These are phyloP conservation scores for Neofusicoccum kwambonambiense DNA, from an alignment of 2,329 filamentous ascomycete genomes.

Conservation along the genomic window DNA sequence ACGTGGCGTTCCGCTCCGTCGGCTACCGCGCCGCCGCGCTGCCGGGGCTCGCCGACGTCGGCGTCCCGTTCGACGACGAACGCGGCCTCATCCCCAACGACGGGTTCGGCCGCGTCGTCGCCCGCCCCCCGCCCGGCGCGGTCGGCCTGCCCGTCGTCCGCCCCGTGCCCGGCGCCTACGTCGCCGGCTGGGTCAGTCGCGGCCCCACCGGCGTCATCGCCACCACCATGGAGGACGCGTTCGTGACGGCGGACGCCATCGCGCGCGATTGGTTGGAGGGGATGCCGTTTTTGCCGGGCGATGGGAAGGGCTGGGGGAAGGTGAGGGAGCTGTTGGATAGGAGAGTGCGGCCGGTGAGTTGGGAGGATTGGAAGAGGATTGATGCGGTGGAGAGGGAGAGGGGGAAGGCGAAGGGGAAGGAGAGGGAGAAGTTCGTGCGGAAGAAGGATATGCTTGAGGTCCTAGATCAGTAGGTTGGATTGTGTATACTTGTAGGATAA, in stretches of 20 bases:
- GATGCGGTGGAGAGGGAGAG: conserved; percentile 71
- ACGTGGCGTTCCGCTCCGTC: conserved; percentile 86
- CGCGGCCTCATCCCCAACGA: conserved; percentile 83
- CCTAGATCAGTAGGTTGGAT: conserved; percentile 26
- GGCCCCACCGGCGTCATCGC: conserved; percentile 95
- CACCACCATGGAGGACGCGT: conserved; percentile 93
- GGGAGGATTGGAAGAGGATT: conserved; percentile 84
- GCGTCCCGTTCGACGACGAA: conserved; percentile 72
- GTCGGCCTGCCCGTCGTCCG: conserved; percentile 42
- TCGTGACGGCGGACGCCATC: conserved; percentile 81
- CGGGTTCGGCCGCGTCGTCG: conserved; percentile 68
- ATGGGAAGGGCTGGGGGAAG: conserved; percentile 71
- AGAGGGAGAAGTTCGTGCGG: conserved; percentile 66
- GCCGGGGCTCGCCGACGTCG: conserved; percentile 69
- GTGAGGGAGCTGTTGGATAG: conserved; percentile 61
- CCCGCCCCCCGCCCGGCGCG: conserved; percentile 31
- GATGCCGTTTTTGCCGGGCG: conserved; percentile 47
- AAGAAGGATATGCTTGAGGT: conserved; percentile 59
- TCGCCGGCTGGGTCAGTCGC: conserved; percentile 93
- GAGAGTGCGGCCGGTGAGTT: conserved; percentile 66
- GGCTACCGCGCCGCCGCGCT: conserved; percentile 85
- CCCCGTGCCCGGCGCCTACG: conserved; percentile 76
- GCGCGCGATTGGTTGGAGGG: conserved; percentile 67
- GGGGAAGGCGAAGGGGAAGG: conserved; percentile 69
- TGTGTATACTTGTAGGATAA: neutral